A percentile compares a stretch with the other conserved stretches of the same genome.
Conservation (phyloP, 1,284 basidiomycete genomes). For the Cutaneotrichosporon sp. region DNA sequence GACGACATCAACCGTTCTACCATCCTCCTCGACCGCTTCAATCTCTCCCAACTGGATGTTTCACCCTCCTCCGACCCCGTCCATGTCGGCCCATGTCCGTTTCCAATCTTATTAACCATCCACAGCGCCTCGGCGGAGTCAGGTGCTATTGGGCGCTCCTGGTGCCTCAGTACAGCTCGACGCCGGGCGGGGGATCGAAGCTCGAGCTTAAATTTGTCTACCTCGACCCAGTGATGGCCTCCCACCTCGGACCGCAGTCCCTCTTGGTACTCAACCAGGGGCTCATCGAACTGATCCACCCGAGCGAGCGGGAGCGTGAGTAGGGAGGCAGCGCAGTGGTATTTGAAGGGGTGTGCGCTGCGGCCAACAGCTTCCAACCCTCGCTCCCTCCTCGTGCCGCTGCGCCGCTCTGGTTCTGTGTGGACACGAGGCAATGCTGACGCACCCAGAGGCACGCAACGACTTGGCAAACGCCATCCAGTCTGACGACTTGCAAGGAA, state of each 20-base stretch:
- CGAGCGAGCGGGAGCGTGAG: slow-evolving; percentile 70
- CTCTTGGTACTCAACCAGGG: slow-evolving; percentile 65
- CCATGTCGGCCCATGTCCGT: neutral
- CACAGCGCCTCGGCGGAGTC: slow-evolving; percentile 34
- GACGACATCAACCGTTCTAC: too few relatives aligned
- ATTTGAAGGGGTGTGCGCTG: too few relatives aligned
- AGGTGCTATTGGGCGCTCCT: slow-evolving; percentile 46
- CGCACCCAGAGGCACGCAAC: slow-evolving; percentile 54
- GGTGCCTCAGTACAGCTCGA: slow-evolving; percentile 23
- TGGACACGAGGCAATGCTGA: neutral
- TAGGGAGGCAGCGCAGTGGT: slow-evolving; percentile 4
- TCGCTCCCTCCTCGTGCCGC: too few relatives aligned
- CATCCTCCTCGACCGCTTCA: too few relatives aligned
- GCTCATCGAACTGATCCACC: slow-evolving; percentile 81
- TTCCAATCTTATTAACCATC: neutral
- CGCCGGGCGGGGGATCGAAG: slow-evolving; percentile 3
- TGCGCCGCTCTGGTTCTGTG: too few relatives aligned
- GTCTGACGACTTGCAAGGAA: slow-evolving; percentile 78
- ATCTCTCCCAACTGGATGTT: too few relatives aligned
- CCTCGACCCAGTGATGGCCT: slow-evolving; percentile 76
- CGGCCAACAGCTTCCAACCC: too few relatives aligned
- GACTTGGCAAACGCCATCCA: slow-evolving; percentile 76
- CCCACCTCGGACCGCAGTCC: slow-evolving; percentile 70
- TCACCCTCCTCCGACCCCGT: neutral
- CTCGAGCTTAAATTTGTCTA: slow-evolving; percentile 74